phyloP scores from a whole-genome alignment of 306 rosid genomes.

The Abrus precatorius region DNA sequence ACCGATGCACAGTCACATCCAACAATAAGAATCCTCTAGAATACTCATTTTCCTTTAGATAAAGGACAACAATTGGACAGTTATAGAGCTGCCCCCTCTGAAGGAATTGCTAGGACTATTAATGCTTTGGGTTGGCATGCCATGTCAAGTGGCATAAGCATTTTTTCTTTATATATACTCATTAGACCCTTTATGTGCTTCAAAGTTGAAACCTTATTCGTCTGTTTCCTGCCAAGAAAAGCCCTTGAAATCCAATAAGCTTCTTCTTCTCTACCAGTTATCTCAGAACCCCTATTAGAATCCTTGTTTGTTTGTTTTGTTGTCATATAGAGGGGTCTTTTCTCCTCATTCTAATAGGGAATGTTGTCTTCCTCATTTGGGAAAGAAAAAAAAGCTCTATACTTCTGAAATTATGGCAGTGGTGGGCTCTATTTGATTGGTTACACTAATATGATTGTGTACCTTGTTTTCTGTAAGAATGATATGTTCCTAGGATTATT shows the following conservation, averaged over 20 bases:
- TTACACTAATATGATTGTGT: slow-evolving; percentile 38
- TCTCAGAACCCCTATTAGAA: slow-evolving; percentile 42
- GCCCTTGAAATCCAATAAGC: slow-evolving; percentile 60
- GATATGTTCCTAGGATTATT: slow-evolving; percentile 10
- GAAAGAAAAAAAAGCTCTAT: slow-evolving; percentile 43
- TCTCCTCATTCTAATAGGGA: slow-evolving; percentile 52
- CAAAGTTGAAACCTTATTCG: slow-evolving; percentile 51
- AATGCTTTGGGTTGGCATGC: slow-evolving; percentile 46
- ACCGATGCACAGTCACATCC: slow-evolving; percentile 69
- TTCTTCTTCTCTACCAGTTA: slow-evolving; percentile 59
- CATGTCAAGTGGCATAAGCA: slow-evolving; percentile 5
- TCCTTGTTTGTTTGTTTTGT: slow-evolving; percentile 38
- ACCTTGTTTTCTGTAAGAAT: slow-evolving; percentile 42
- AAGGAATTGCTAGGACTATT: slow-evolving; percentile 45
- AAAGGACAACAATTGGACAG: slow-evolving; percentile 43
- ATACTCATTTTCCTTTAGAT: slow-evolving; percentile 41
- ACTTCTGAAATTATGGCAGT: slow-evolving; percentile 35
- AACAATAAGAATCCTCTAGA: slow-evolving; percentile 42
- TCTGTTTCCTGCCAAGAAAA: slow-evolving; percentile 58
- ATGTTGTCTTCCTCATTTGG: slow-evolving; percentile 60
- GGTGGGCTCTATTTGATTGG: slow-evolving; percentile 56
- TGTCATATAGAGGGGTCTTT: slow-evolving; percentile 36
- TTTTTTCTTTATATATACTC: slow-evolving; percentile 45
- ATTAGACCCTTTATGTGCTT: slow-evolving; percentile 36
- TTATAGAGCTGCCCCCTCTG: slow-evolving; percentile 48